Conservation (phyloP, 768 basidiomycete species). For the Ephemerocybe angulata region DNA sequence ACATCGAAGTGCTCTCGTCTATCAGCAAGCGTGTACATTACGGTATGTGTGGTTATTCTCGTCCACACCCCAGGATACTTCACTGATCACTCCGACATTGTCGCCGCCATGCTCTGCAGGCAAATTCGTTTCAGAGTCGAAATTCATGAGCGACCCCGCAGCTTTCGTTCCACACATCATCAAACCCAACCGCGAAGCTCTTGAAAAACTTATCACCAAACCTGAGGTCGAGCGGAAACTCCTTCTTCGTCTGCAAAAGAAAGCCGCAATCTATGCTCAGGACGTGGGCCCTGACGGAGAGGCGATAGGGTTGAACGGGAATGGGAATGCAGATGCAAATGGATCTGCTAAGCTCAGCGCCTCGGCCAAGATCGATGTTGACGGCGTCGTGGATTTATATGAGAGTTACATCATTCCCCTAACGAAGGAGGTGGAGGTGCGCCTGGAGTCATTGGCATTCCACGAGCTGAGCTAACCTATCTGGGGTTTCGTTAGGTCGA, state of each 20-base stretch:
- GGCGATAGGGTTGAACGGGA: constrained; percentile 5
- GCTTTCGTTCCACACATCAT: constrained; percentile 92
- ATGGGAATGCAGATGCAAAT: constrained; percentile 36
- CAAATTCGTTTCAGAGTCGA: constrained; percentile 98
- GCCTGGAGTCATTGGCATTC: constrained; percentile 17
- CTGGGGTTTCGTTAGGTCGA: constrained; percentile 63
- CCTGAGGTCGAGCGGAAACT: constrained; percentile 90
- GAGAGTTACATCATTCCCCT: constrained; percentile 94
- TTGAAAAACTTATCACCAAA: constrained; percentile 92
- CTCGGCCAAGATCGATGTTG: constrained; percentile 78
- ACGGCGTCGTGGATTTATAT: constrained; percentile 90
- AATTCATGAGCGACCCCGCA: constrained; percentile 82
- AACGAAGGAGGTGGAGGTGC: constrained; percentile 97
- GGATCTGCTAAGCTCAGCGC: constrained; percentile 28
- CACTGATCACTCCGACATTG: background rate
- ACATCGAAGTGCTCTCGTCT: constrained; percentile 96
- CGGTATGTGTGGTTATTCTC: constrained; percentile 48
- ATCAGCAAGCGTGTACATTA: constrained; percentile 98
- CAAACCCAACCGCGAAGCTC: constrained; percentile 66
- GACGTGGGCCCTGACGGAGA: constrained; percentile 73
- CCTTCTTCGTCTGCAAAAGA: constrained; percentile 79
- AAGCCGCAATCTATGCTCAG: constrained; percentile 75
- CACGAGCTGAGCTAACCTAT: background rate
- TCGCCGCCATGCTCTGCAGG: constrained; percentile 46
- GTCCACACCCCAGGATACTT: background rate